Percentiles rank a stretch among this genome's conserved stretches.
Conservation (phyloP, 2,329 filamentous ascomycete genomes). For the Trichoderma citrinoviride region DNA sequence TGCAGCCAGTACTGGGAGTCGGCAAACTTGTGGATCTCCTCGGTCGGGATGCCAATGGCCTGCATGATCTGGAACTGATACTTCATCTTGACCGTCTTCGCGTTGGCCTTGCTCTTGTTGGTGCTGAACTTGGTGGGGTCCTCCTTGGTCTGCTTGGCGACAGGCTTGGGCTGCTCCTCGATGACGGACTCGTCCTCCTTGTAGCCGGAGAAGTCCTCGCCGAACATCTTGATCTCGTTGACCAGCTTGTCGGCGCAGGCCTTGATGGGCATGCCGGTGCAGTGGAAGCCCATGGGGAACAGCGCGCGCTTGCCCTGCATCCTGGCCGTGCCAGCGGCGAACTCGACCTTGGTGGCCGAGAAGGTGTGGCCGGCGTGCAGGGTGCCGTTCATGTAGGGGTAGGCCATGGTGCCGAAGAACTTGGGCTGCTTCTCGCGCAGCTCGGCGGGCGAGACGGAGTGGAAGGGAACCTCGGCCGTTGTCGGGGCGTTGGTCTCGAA, state of each 20-base stretch:
- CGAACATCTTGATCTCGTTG: conserved; percentile 85
- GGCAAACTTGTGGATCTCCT: conserved; percentile 91
- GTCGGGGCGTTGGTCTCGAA: conserved; percentile 87
- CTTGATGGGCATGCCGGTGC: conserved; percentile 96
- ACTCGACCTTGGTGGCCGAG: conserved; percentile 90
- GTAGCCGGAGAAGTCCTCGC: conserved; percentile 78
- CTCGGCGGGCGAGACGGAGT: conserved; percentile 69
- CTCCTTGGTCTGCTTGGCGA: conserved; percentile 67
- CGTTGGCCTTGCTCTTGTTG: conserved; percentile 87
- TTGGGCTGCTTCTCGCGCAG: conserved; percentile 81
- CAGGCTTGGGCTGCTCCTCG: conserved; percentile 46
- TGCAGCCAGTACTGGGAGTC: conserved; percentile 90
- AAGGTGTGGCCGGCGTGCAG: conserved; percentile 92
- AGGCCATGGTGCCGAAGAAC: conserved; percentile 68
- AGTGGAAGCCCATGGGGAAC: conserved; percentile 90
- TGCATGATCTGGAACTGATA: conserved; percentile 97
- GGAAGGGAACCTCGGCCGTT: conserved; percentile 70
- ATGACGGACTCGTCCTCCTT: conserved; percentile 58
- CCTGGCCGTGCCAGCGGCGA: conserved; percentile 77
- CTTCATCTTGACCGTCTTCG: conserved; percentile 89
- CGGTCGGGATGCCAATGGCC: conserved; percentile 78
- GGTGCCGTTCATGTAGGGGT: conserved; percentile 77
- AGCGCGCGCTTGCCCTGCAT: conserved; percentile 87
- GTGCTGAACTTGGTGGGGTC: conserved; percentile 89
- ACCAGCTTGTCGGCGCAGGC: conserved; percentile 93